A percentile compares a stretch with the other conserved stretches of the same genome.
These are phyloP conservation scores for Botryotinia calthae DNA, from an alignment of 2,329 filamentous ascomycete species.

Conservation along the genomic window DNA sequence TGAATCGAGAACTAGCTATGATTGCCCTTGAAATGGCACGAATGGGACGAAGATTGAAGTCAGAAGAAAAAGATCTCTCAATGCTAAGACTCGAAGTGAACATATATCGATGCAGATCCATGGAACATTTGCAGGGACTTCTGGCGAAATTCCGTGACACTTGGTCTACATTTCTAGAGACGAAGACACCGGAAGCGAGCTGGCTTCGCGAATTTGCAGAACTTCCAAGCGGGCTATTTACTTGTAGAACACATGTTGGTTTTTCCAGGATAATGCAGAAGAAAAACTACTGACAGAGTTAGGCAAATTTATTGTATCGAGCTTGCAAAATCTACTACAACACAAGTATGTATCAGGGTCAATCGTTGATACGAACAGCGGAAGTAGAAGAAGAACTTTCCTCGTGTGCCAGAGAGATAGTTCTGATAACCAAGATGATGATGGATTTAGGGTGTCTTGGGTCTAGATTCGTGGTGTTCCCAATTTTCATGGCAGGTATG, in stretches of 20 bases:
- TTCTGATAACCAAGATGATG: constrained; percentile 45
- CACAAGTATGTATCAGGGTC: constrained; percentile 51
- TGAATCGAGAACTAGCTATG: constrained; percentile 32
- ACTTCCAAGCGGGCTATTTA: not conserved
- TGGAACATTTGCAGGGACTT: not conserved
- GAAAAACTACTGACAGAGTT: constrained; percentile 16
- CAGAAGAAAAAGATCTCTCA: constrained; percentile 18
- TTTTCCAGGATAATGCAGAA: not conserved
- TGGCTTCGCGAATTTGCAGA: not conserved
- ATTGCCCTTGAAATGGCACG: constrained; percentile 29
- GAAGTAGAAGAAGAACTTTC: constrained; percentile 44
- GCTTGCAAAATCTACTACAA: constrained; percentile 51
- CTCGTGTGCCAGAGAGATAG: constrained; percentile 45
- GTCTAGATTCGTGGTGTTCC: constrained; percentile 50
- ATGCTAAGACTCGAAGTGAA: not conserved
- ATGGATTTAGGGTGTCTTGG: constrained; percentile 42
- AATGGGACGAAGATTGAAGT: constrained; percentile 26
- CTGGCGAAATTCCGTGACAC: not conserved
- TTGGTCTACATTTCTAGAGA: not conserved
- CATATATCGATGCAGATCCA: not conserved
- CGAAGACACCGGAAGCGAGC: not conserved
- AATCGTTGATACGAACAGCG: constrained; percentile 43
- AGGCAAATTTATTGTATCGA: constrained; percentile 49
- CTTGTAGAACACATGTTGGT: constrained; percentile 9
- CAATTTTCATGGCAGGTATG: constrained; percentile 53